Evolutionary conservation across 305 asterid genomes (phyloP).

Genomic region (Fraxinus xanthoxyloides): DNA sequence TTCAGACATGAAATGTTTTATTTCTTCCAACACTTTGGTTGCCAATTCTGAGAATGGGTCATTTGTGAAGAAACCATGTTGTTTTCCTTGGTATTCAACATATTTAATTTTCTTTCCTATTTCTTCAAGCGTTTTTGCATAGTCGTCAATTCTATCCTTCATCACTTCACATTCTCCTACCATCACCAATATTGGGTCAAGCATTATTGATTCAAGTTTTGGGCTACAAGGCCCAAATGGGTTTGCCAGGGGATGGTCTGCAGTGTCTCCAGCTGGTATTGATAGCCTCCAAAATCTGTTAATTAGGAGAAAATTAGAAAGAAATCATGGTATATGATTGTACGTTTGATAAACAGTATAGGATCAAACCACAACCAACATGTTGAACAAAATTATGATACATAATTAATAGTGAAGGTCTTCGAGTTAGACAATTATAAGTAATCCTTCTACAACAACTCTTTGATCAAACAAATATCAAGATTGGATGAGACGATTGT

Average conservation of each 20-base stretch:
- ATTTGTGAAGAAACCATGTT: constrained; percentile 57
- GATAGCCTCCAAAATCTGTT: constrained; percentile 67
- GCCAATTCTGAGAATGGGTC: constrained; percentile 41
- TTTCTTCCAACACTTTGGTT: constrained; percentile 29
- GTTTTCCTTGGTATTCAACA: constrained; percentile 41
- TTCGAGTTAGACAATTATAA: neutral
- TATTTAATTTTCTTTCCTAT: constrained; percentile 40
- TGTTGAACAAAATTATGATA: neutral
- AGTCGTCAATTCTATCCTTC: constrained; percentile 53
- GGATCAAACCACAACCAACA: neutral
- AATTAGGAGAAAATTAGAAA: neutral
- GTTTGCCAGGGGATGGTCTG: constrained; percentile 58
- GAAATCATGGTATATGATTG: neutral
- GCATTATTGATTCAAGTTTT: constrained; percentile 29
- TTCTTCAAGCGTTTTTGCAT: constrained; percentile 37
- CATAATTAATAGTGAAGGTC: neutral
- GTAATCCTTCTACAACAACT: neutral
- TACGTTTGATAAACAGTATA: neutral
- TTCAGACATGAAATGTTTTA: constrained; percentile 32
- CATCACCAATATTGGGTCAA: constrained; percentile 52
- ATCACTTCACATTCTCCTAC: constrained; percentile 57
- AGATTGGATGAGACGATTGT: neutral
- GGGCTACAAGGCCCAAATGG: constrained; percentile 65
- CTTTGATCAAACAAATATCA: neutral
- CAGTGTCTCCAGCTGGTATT: constrained; percentile 43